Conservation (phyloP, 768 basidiomycete species). For the Boletus speciosus region DNA sequence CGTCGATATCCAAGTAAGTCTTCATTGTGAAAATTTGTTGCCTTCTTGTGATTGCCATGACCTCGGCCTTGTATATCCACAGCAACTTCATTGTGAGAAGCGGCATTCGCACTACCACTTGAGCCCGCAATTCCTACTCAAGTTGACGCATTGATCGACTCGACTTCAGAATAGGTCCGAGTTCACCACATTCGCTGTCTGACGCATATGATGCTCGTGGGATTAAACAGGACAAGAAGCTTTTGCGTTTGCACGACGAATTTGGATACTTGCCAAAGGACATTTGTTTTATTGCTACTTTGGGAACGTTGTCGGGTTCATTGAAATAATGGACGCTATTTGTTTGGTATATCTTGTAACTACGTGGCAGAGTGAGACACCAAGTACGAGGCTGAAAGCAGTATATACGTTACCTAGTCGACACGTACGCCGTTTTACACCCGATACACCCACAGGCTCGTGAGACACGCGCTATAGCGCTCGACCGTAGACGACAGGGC, state of each 20-base stretch:
- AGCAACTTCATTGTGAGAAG: too few relatives aligned
- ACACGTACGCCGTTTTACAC: slow-evolving; percentile 26
- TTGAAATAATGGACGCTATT: too few relatives aligned
- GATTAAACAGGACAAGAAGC: too few relatives aligned
- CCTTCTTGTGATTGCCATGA: too few relatives aligned
- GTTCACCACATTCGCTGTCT: not conserved
- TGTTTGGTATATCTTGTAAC: not conserved
- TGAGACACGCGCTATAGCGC: slow-evolving; percentile 47
- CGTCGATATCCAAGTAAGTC: too few relatives aligned
- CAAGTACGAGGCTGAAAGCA: too few relatives aligned
- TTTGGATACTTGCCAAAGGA: not conserved
- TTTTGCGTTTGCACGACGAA: not conserved
- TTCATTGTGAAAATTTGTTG: too few relatives aligned
- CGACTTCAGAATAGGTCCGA: not conserved
- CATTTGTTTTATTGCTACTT: not conserved
- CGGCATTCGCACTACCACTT: too few relatives aligned
- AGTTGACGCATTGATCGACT: slow-evolving; percentile 33
- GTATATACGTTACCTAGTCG: too few relatives aligned
- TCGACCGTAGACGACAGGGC: slow-evolving; percentile 41
- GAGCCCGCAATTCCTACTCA: slow-evolving; percentile 20
- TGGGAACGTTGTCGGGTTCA: too few relatives aligned
- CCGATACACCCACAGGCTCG: slow-evolving; percentile 44
- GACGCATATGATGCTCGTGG: not conserved
- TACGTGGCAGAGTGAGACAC: not conserved
- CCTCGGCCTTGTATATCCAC: too few relatives aligned